These are phyloP conservation scores for Leccinum fibrillosum DNA, from an alignment of 768 basidiomycete species.

Conservation along the genomic window DNA sequence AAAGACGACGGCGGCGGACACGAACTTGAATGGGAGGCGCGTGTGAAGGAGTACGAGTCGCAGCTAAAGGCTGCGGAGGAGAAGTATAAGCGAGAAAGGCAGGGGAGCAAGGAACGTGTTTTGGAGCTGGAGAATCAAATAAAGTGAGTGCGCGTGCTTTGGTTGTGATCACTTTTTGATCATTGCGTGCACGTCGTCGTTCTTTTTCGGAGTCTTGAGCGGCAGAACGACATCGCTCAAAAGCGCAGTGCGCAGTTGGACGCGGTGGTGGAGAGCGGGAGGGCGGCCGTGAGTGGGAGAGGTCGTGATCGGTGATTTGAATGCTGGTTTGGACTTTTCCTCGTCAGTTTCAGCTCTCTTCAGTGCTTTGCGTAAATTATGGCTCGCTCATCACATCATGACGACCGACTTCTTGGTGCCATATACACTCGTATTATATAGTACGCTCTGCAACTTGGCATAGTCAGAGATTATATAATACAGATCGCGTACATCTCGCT, in stretches of 20 bases:
- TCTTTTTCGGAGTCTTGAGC: slow-evolving; percentile 59
- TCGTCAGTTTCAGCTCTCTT: neutral
- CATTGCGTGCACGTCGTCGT: neutral
- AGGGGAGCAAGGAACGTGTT: slow-evolving; percentile 88
- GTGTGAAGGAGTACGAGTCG: slow-evolving; percentile 91
- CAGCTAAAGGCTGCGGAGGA: slow-evolving; percentile 82
- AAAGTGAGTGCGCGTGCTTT: slow-evolving; percentile 54
- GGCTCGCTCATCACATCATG: slow-evolving; percentile 1
- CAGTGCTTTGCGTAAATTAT: neutral
- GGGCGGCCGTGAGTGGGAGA: slow-evolving; percentile 8
- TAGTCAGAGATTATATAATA: no score
- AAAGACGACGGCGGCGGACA: slow-evolving; percentile 69
- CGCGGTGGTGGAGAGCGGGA: slow-evolving; percentile 30
- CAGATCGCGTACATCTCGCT: no score
- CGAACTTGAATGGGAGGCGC: slow-evolving; percentile 79
- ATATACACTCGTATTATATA: slow-evolving; percentile 15
- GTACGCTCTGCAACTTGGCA: no score
- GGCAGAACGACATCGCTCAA: slow-evolving; percentile 76
- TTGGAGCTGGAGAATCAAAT: slow-evolving; percentile 67
- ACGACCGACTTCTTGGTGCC: slow-evolving; percentile 3
- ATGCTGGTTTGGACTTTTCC: neutral
- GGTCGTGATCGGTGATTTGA: slow-evolving; percentile 20
- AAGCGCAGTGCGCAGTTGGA: slow-evolving; percentile 52
- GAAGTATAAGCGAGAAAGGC: slow-evolving; percentile 87
- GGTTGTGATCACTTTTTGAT: slow-evolving; percentile 9